Evolutionary conservation across 345 rosid species (phyloP).

Genomic region (Corchorus capsularis): DNA sequence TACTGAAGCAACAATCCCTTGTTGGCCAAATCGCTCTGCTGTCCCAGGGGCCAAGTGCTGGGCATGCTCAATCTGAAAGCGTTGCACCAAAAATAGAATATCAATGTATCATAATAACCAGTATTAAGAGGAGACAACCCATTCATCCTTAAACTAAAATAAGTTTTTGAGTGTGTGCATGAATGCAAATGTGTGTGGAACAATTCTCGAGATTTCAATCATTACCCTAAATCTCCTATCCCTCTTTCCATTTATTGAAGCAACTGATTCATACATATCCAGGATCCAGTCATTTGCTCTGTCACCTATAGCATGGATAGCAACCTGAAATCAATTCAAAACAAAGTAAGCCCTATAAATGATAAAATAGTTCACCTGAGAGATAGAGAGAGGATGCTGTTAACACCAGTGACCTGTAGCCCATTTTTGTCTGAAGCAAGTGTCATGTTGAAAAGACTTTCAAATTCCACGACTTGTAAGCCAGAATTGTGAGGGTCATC

Average conservation of each 20-base stretch:
- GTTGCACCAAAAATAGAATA: constrained; percentile 22
- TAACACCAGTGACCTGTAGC: constrained; percentile 60
- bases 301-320: constrained; percentile 95
- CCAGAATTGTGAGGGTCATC: constrained; percentile 75
- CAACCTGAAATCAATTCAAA: constrained; percentile 54
- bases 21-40: constrained; percentile 65
- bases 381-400: not conserved
- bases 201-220: constrained; percentile 28
- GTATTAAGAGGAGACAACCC: not conserved
- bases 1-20: constrained; percentile 70
- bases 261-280: constrained; percentile 61
- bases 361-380: not conserved
- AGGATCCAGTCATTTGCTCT: constrained; percentile 79
- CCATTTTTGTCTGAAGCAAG: constrained; percentile 69
- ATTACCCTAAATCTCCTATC: constrained; percentile 87
- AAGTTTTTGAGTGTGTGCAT: not conserved
- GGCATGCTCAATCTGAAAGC: constrained; percentile 80
- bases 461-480: constrained; percentile 56
- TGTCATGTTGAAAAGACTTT: constrained; percentile 67
- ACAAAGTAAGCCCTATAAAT: not conserved
- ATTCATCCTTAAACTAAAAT: not conserved
- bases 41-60: constrained; percentile 80
- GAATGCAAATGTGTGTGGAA: not conserved
- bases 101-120: not conserved
- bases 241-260: constrained; percentile 61